Base-by-base conservation (phyloP, 495 filamentous ascomycete species). In the Friedmanniomyces endolithicus region DNA sequence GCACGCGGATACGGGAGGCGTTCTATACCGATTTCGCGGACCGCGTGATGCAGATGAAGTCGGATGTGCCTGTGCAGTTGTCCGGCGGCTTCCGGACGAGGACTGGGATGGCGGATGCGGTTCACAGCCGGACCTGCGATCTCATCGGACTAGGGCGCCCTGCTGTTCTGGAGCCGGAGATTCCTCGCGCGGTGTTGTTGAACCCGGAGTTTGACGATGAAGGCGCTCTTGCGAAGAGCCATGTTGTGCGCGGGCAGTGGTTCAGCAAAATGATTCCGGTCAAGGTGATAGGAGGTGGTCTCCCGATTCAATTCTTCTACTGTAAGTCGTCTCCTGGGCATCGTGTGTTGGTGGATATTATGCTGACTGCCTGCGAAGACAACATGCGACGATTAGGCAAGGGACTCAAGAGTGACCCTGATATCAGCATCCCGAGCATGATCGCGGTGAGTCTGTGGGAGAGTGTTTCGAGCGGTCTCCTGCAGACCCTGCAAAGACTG, bases 11-110 rank as follows among this genome's bases (percentile, higher is more conserved):
- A 12, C 52, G 63, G 19, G 63, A 64, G 45, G 56, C 60, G 7
- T 64, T 56, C 51, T 63, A 63, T 22, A 63, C 60, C 1, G 63
- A 63, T 2, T 64, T 63, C 43, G 60, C 56, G n/a, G 60, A 64
- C 27, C 43, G 41, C 20, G 59, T 63, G 19, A 44, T 47, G 53
- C 44, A 22, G 16, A 24, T 63, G 48, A 22, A 57, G 19, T 57
- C 56, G 0, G 47, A 39, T 1, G 50, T 60, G 20, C 60, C 60
- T 1, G 52, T 63, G 2, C 56, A 64, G 47, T 48, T 64, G 22
- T 53, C 52, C 25, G 62, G 62, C n/a, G 62, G 62, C n/a, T 64
- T 64, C 22, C 56, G 62, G 25, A 54, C 52, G 1, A 23, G 60
- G 50, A 56, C 39, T 2, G 62, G 62, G 25, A 64, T 64, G 62